phyloP scores from a whole-genome alignment of 2,329 filamentous ascomycete species.

The Xylaria sp. region DNA sequence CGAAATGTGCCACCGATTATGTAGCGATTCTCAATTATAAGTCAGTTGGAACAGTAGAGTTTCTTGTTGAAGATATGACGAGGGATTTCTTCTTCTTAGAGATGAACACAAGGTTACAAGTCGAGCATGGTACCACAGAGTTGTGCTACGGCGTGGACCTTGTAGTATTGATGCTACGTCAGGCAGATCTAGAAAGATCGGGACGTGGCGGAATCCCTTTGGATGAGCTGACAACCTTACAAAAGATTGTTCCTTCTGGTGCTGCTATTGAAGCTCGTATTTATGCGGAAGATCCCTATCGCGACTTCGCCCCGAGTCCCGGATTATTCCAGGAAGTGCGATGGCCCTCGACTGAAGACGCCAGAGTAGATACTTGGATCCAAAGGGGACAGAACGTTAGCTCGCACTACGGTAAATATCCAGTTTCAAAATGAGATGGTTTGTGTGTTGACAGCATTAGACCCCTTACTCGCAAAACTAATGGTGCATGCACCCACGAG shows the following conservation, averaged over 20 bases:
- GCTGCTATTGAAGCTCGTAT: conserved; percentile 27
- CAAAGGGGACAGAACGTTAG: conserved; percentile 19
- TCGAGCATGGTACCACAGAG: conserved; percentile 83
- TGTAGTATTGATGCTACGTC: conserved; percentile 24
- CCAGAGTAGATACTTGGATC: conserved; percentile 30
- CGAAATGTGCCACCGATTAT: conserved; percentile 44
- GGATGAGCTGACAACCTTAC: conserved; percentile 5
- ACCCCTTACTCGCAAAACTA: conserved; percentile 30
- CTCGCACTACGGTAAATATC: conserved; percentile 13
- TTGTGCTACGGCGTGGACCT: conserved; percentile 24
- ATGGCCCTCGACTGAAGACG: conserved; percentile 12
- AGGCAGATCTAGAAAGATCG: conserved; percentile 11
- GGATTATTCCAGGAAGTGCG: conserved; percentile 22
- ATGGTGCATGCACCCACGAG: conserved; percentile 12
- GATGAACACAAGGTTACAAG: conserved; percentile 73
- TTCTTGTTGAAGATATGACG: conserved; percentile 70
- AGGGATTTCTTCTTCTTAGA: conserved; percentile 68
- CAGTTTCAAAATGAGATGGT: background rate
- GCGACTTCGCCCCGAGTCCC: conserved; percentile 19
- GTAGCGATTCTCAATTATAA: conserved; percentile 43
- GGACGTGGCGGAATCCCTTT: conserved; percentile 3
- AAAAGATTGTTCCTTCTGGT: conserved; percentile 3
- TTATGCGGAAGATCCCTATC: conserved; percentile 31
- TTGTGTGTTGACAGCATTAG: background rate
- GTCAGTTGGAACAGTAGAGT: conserved; percentile 59